A percentile compares a stretch with the other conserved stretches of the same genome.
phyloP scores from a whole-genome alignment of 2,329 filamentous ascomycete genomes.

The Atkinsonella hypoxylon region DNA sequence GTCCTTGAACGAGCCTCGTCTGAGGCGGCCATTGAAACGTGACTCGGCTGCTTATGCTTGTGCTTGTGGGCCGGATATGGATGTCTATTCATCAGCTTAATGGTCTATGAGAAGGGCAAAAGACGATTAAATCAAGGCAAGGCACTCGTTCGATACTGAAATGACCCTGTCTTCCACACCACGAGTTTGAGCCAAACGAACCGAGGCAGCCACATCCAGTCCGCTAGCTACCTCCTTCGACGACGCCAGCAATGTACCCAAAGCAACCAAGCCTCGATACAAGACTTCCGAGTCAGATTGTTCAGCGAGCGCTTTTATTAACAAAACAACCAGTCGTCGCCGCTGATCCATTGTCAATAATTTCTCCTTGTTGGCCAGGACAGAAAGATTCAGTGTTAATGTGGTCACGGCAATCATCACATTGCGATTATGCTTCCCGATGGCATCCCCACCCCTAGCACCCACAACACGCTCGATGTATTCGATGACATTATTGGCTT shows the following conservation, averaged over 20 bases:
- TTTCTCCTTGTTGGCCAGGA: slow-evolving; percentile 46
- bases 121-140: slow-evolving; percentile 10
- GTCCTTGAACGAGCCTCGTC: too few relatives aligned
- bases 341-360: slow-evolving; percentile 22
- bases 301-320: slow-evolving; percentile 49
- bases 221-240: slow-evolving; percentile 30
- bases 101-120: neutral
- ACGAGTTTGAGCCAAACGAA: slow-evolving; percentile 31
- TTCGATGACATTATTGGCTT: slow-evolving; percentile 44
- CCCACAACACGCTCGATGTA: slow-evolving; percentile 53
- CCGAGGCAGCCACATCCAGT: slow-evolving; percentile 28
- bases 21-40: too few relatives aligned
- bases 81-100: neutral
- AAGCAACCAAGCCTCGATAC: slow-evolving; percentile 69
- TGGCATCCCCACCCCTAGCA: slow-evolving; percentile 31
- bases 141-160: slow-evolving; percentile 33
- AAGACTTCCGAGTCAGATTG: slow-evolving; percentile 72
- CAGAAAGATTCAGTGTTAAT: slow-evolving; percentile 72
- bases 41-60: neutral
- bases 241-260: slow-evolving; percentile 62
- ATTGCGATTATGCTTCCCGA: slow-evolving; percentile 58
- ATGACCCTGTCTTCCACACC: slow-evolving; percentile 35
- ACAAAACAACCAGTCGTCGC: slow-evolving; percentile 41
- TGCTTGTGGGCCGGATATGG: too few relatives aligned
- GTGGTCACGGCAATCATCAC: slow-evolving; percentile 74